Percentiles rank a stretch among this genome's conserved stretches.
phyloP scores from a whole-genome alignment of 371 early-diverging fungal genomes.

The Quaeritorhiza haematococci region DNA sequence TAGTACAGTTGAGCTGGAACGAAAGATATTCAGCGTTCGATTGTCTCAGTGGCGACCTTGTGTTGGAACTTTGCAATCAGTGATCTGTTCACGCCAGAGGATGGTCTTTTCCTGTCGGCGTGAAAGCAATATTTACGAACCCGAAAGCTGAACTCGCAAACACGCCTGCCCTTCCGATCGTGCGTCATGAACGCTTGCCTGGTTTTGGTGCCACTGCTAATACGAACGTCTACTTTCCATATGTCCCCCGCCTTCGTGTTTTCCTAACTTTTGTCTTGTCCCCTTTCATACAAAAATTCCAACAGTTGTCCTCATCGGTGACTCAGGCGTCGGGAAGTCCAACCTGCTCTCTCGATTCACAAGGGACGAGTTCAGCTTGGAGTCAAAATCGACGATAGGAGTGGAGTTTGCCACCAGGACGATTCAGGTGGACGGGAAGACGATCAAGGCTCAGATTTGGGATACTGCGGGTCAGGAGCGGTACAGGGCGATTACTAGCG shows the following conservation, averaged over 20 bases:
- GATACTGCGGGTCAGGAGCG: constrained; percentile 95
- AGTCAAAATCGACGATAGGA: constrained; percentile 98
- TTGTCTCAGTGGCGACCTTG: too few relatives aligned
- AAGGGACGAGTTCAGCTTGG: constrained; percentile 94
- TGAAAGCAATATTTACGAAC: too few relatives aligned
- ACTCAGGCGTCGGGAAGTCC: constrained; percentile 99
- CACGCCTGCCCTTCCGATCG: not conserved
- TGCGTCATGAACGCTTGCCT: not conserved
- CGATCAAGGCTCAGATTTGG: constrained; percentile 99
- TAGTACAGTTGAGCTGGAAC: too few relatives aligned
- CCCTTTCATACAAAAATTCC: not conserved
- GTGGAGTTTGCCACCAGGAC: constrained; percentile 98
- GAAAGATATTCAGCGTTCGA: too few relatives aligned
- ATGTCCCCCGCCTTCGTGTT: not conserved
- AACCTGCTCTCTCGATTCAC: constrained; percentile 97
- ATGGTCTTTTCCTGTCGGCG: too few relatives aligned
- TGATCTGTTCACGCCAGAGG: too few relatives aligned
- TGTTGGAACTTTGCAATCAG: too few relatives aligned
- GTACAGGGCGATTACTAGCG: constrained; percentile 84
- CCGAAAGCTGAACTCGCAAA: not conserved
- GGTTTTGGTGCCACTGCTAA: not conserved
- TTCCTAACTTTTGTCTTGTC: not conserved
- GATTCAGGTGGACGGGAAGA: constrained; percentile 93
- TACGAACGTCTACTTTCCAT: not conserved
- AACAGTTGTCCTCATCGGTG: constrained; percentile 97